These are phyloP conservation scores for Clitoria ternatea DNA, from an alignment of 306 rosid genomes.

Conservation along the genomic window DNA sequence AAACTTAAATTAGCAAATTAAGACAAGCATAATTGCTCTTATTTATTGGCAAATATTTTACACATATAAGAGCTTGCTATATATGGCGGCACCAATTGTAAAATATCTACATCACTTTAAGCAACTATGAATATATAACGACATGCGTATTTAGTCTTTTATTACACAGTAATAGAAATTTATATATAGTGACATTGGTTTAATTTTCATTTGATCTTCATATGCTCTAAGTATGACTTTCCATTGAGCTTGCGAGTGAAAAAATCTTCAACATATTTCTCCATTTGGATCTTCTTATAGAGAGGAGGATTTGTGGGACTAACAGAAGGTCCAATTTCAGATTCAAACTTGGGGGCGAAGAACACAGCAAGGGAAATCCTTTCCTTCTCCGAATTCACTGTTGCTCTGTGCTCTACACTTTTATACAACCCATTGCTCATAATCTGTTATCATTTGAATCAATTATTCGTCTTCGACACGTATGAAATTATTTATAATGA, in stretches of 20 bases:
- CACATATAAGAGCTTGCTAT: too few relatives aligned
- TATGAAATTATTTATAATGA: too few relatives aligned
- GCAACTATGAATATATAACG: too few relatives aligned
- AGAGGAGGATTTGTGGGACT: background rate
- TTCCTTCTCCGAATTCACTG: background rate
- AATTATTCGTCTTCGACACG: too few relatives aligned
- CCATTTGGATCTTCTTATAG: background rate
- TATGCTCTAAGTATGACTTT: background rate
- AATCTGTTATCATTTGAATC: background rate
- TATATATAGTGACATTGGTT: too few relatives aligned
- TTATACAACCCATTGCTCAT: background rate
- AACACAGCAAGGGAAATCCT: background rate
- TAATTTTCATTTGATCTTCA: background rate
- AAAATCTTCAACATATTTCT: background rate
- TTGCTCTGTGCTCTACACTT: background rate
- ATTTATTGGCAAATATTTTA: too few relatives aligned
- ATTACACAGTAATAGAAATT: too few relatives aligned
- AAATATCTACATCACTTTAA: too few relatives aligned
- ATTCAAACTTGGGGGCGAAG: background rate
- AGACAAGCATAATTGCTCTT: too few relatives aligned
- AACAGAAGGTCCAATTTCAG: background rate
- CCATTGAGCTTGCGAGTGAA: background rate
- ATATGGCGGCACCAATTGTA: too few relatives aligned
- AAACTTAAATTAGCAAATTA: too few relatives aligned
- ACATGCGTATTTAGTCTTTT: too few relatives aligned